Base-by-base conservation (phyloP, 148 eudicot genomes). In the Rhododendron griersonianum region DNA sequence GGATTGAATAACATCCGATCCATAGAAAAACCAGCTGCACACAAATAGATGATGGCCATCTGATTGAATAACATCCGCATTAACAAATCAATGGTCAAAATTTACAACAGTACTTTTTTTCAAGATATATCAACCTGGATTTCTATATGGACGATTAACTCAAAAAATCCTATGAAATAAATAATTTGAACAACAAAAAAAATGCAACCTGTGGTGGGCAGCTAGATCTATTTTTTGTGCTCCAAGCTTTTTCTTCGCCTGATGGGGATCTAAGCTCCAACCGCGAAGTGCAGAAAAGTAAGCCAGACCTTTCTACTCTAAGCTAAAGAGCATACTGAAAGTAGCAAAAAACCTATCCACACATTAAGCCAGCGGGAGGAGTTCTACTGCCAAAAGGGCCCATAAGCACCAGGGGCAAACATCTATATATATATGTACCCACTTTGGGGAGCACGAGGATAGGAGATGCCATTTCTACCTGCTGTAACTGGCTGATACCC, bases 281-380 rank as follows among this genome's bases (percentile, higher is more conserved):
- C 4, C 28, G 11, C 28, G 30, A 63, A 63, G 71, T 63, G 71
- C 28, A n/a, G 71, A 63, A 63, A 23, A n/a, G 28, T 63, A 63
- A 23, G 71, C 71, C 71, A 63, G 28, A 63, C 28, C 71, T 23
- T 63, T 23, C 71, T 63, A 63, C 71, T 23, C 71, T 55, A 63
- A 9, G 30, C 1, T n/a, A n/a, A 69, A 28, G 75, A 69, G 5
- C 37, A 69, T 11, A 69, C 75, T 28, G 37, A 25, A 69, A 25
- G 74, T 67, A 67, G 74, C 16, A 37, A 53, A 81, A 61, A 65
- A 45, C 14, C 33, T 5, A 21, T 39, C 61, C 77, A 90, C 18
- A 89, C 90, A 78, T 83, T 63, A 19, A 91, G 63, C 93, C 92
- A 90, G 69, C 92, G 88, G 1, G 89, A 83, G 15, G 85, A 45